A percentile compares a stretch with the other conserved stretches of the same genome.
Evolutionary conservation across 768 basidiomycete genomes (phyloP).

Genomic region (Strobilomyces confusus): DNA sequence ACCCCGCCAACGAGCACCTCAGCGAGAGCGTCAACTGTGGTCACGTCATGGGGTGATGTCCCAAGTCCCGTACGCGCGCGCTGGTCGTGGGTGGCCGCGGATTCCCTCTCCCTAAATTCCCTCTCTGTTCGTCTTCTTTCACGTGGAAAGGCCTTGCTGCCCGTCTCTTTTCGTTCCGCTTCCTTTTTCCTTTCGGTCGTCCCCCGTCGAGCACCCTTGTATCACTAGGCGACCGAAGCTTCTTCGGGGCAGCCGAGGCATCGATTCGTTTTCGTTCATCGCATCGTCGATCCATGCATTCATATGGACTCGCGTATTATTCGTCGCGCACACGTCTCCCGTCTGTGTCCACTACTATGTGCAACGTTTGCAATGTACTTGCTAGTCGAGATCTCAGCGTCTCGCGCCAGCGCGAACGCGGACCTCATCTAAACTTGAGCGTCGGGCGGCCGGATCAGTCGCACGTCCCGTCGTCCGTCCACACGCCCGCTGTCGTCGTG

Average conservation of each 20-base stretch:
- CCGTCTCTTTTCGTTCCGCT: neutral
- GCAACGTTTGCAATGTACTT: neutral
- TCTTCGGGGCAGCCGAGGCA: constrained; percentile 1
- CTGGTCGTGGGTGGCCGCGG: constrained; percentile 18
- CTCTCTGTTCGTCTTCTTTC: neutral
- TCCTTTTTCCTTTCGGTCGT: neutral
- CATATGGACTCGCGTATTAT: constrained; percentile 10
- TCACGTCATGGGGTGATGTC: constrained; percentile 32
- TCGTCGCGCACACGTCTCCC: neutral
- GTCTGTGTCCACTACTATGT: neutral
- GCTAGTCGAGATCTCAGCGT: neutral
- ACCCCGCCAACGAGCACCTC: constrained; percentile 78
- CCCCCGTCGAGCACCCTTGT: constrained; percentile 2
- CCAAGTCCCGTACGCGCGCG: constrained; percentile 4
- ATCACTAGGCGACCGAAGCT: constrained; percentile 3
- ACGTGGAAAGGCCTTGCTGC: neutral
- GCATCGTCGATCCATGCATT: constrained; percentile 19
- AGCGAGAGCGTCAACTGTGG: constrained; percentile 77
- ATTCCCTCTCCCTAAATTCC: neutral
- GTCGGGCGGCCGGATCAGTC: constrained; percentile 4
- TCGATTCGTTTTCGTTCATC: constrained; percentile 1
- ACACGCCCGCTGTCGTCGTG: constrained; percentile 25
- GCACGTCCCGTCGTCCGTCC: constrained; percentile 35
- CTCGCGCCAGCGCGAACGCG: too few species aligned
- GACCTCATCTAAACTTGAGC: neutral